Conservation (phyloP, 2,329 filamentous ascomycete species). For the Hypomyces perniciosus region DNA sequence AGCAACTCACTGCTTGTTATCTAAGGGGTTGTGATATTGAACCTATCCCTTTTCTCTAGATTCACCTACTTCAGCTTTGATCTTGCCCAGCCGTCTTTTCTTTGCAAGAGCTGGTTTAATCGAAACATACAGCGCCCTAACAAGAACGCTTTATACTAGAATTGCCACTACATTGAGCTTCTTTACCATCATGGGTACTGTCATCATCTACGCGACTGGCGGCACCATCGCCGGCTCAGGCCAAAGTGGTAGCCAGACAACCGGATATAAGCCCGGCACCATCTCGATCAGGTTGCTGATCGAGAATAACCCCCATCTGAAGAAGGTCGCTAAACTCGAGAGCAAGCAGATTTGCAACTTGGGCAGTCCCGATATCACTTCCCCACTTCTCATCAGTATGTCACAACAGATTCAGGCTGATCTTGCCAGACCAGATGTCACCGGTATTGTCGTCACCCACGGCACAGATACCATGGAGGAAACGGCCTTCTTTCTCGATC, state of each 20-base stretch:
- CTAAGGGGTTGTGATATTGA: too few relatives aligned
- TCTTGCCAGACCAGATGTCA: constrained; percentile 35
- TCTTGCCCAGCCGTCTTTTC: too few relatives aligned
- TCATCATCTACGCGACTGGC: constrained; percentile 52
- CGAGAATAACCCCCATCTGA: constrained; percentile 48
- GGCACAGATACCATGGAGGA: constrained; percentile 62
- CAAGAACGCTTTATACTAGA: too few relatives aligned
- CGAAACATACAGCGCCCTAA: too few relatives aligned
- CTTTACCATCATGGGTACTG: constrained; percentile 7
- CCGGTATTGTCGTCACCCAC: constrained; percentile 55
- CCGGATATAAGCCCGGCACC: constrained; percentile 36
- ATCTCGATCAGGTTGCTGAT: constrained; percentile 47
- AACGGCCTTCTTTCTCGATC: constrained; percentile 56
- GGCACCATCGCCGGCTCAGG: constrained; percentile 54
- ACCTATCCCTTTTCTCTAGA: too few relatives aligned
- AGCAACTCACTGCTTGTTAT: too few relatives aligned
- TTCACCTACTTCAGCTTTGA: too few relatives aligned
- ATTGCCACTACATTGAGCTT: neutral
- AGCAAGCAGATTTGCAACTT: constrained; percentile 48
- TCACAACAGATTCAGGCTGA: constrained; percentile 43
- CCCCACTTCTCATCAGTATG: constrained; percentile 42
- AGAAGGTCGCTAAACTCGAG: constrained; percentile 47
- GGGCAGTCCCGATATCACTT: constrained; percentile 42
- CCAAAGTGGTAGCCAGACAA: constrained; percentile 39
- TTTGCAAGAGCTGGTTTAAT: too few relatives aligned